phyloP scores from a whole-genome alignment of 441 rosid genomes.

The Pelargonium myrrhifolium region DNA sequence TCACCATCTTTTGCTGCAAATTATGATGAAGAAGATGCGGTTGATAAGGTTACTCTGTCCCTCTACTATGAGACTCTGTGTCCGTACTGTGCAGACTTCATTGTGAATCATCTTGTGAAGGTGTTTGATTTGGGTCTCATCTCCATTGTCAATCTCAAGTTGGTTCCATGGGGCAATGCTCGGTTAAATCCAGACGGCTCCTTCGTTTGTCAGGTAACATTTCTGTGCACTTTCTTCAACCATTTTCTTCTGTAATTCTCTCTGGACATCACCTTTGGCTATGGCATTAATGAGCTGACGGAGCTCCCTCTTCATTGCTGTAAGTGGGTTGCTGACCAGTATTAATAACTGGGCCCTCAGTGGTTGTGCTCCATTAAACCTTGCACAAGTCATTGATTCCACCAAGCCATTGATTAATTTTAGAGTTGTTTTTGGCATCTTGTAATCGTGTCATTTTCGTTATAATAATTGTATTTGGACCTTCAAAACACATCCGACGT shows the following conservation, averaged over 20 bases:
- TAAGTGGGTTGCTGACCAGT: not conserved
- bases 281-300: not conserved
- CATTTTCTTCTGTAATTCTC: too few species aligned
- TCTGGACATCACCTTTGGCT: not conserved
- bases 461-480: too few species aligned
- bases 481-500: too few species aligned
- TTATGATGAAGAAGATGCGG: not conserved
- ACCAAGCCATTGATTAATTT: too few species aligned
- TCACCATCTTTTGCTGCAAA: conserved; percentile 2
- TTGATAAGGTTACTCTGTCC: conserved; percentile 22
- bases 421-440: too few species aligned
- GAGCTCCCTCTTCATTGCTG: not conserved
- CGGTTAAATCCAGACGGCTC: conserved; percentile 26
- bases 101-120: conserved; percentile 50
- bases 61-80: conserved; percentile 67
- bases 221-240: not conserved
- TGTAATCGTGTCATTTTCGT: not conserved
- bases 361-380: too few species aligned
- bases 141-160: conserved; percentile 49
- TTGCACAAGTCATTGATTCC: not conserved
- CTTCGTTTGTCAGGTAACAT: conserved; percentile 51
- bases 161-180: conserved; percentile 75
- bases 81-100: conserved; percentile 61
- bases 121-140: conserved; percentile 41
- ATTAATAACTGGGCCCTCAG: not conserved